Evolutionary conservation across 2,329 filamentous ascomycete species (phyloP), one percentile per base, ranked within the genome.

Genomic region (Colletotrichum navitas): DNA sequence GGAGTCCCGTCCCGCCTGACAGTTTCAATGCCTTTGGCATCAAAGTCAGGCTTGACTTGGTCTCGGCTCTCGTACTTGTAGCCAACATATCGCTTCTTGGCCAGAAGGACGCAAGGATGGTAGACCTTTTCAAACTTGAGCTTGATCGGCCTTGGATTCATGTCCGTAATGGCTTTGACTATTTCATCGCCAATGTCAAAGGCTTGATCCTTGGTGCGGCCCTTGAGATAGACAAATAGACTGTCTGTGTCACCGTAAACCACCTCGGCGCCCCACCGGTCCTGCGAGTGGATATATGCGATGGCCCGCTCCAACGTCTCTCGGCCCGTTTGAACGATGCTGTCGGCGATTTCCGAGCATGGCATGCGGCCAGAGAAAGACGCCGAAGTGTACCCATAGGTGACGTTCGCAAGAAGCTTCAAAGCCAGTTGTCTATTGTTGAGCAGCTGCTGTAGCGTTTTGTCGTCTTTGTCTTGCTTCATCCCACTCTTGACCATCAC

Each of bases 71-170:
- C 96, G 82, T 97, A 99, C 80, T 97, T 98, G 86, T 97, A 98
- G 7, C 97, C 97, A 5, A 98, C 97, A 76, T 99, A 99, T 66
- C 96, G 92, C 79, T 99, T 99, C 84, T 99, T 99, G 24, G 97
- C 94, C 0, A 99, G 87, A 5, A 99, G 87, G 0, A 98, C 91
- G 79, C 95, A 98, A 0, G 97, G 96, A 74, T 97, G 93, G 81
- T 99, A 99, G 1, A 99, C 95, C 77, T 99, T 99, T 80, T 99
- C 96, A 76, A 99, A 98, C 79, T 98, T 98, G 74, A 99, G 91
- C 81, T 97, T 98, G 75, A 99, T 86, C 0, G 96, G 96, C 1
- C 92, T 89, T 2, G 96, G 97, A 77, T 98, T 99, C 84, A 93
- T 92, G 66, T 94, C 89, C 0, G 96, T 98, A 68, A 99, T 90